Base-by-base conservation (phyloP, 768 basidiomycete genomes). In the Pluteus cervinus region DNA sequence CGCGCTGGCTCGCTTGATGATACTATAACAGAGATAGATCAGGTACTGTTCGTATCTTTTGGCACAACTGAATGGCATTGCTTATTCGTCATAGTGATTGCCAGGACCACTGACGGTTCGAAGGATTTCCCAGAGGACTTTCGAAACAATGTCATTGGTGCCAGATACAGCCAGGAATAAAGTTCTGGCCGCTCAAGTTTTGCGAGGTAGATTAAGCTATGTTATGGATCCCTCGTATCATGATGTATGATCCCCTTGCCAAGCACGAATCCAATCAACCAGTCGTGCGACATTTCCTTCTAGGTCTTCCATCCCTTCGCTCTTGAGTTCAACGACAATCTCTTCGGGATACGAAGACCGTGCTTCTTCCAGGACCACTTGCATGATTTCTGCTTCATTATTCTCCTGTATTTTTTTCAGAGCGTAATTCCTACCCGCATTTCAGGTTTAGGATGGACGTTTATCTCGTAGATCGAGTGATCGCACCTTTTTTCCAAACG, bases 311-410 rank as follows among this genome's bases (percentile, higher is more conserved):
- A 71, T 76, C 15, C 61, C 71, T 53, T 88, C 84, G 56, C 86
- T 91, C 42, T 71, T 61, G 17, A 98, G 66, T 52, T 88, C 88
- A 12, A 98, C 81, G 17, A 98, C 75, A 45, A 94, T 86, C 57
- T 87, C 82, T n/a, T 71, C 52, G 0, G 82, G 73, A 57, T 97
- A 99, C 1, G 90, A 87, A 25, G 79, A 78, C 29, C 79, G 71
- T 3, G 94, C 93, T 57, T 99, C 96, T 22, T 88, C 83, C 8
- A 86, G 64, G 24, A 96, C 81, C 35, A 92, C 79, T 52, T 87
- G 71, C 92, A 98, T 96, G 53, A 99, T 98, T 65, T 99, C 96
- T 9, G 93, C 92, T 52, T 93, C 86, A 58, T 97, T 93, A 59
- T 99, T 99, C 62, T 99, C 96, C 56, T 93, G 86, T 4, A 99